Evolutionary conservation across 2,329 filamentous ascomycete genomes (phyloP), one percentile per base, ranked within the genome.

Genomic region (Leptographium wingfieldii): DNA sequence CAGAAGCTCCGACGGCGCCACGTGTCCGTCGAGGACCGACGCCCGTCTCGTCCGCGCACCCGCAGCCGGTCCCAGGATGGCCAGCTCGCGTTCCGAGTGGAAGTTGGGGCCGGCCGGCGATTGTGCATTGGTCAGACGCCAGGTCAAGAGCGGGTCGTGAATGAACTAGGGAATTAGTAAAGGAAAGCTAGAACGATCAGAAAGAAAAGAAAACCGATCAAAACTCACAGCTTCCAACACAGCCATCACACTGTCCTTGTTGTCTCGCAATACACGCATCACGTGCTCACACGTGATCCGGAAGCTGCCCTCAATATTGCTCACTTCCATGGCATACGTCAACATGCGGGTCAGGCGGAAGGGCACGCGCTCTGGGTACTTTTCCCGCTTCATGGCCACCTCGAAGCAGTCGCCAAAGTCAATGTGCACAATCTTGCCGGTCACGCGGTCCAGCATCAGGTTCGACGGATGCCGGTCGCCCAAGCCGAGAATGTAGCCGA

Each of bases 401-500:
- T 99, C 94, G 75, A 99, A 99, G 72, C 94, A 99, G 75, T 99
- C 94, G 67, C 94, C 95, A 68, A 99, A 99, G 77, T 99, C 94
- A 67, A 99, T 97, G 71, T 99, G 94, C 65, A 99, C 87, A 64
- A 99, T 94, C 77, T 95, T 96, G 70, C 94, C 94, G 1, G 92
- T 97, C 63, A 95, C 85, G 48, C 91, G 87, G 72, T 99, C 94
- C 49, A 99, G 86, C 87, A 99, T 95, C 68, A 99, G 76, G 72
- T 99, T 99, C 62, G 91, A 96, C 46, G 95, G 95, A 74, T 99
- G 94, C 55, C 95, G 86, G 75, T 99, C 94, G 59, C 94, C 94
- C 16, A 99, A 79, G 62, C 94, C 95, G 27, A 99, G 84, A 65
- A 99, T 97, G 73, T 99, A 99, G 64, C 94, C 94, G n/a, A 97